Evolutionary conservation across 129 eudicot species (phyloP).

Genomic region (Solidago caesia): DNA sequence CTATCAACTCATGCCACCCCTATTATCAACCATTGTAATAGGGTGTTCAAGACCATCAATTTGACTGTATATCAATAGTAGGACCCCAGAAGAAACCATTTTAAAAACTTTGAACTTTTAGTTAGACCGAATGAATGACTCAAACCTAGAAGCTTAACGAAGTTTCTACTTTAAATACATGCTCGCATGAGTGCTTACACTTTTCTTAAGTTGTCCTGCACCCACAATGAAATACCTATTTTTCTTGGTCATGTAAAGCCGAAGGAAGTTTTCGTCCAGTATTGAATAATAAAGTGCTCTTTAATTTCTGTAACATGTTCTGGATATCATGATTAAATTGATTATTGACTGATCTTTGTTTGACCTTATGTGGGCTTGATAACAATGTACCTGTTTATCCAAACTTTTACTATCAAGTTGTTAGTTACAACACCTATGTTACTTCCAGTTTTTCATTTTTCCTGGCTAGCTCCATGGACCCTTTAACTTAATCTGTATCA

Average conservation of each 20-base stretch:
- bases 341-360: not conserved
- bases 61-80: conserved; percentile 1
- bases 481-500: not conserved
- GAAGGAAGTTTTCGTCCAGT: not conserved
- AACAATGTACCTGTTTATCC: not conserved
- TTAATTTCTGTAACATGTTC: not conserved
- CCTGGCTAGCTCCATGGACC: conserved; percentile 5
- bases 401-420: not conserved
- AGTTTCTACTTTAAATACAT: not conserved
- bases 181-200: not conserved
- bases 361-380: not conserved
- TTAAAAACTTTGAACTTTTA: not conserved
- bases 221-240: not conserved
- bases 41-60: conserved; percentile 1
- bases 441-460: not conserved
- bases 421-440: not conserved
- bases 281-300: not conserved
- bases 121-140: not conserved
- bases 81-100: conserved; percentile 8
- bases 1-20: not conserved
- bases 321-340: not conserved
- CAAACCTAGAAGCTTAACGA: conserved; percentile 2
- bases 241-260: not conserved
- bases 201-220: not conserved
- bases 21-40: conserved; percentile 1